Base-by-base conservation (phyloP, 225 moss, liverwort and hornwort species). In the Polytrichum commune region DNA sequence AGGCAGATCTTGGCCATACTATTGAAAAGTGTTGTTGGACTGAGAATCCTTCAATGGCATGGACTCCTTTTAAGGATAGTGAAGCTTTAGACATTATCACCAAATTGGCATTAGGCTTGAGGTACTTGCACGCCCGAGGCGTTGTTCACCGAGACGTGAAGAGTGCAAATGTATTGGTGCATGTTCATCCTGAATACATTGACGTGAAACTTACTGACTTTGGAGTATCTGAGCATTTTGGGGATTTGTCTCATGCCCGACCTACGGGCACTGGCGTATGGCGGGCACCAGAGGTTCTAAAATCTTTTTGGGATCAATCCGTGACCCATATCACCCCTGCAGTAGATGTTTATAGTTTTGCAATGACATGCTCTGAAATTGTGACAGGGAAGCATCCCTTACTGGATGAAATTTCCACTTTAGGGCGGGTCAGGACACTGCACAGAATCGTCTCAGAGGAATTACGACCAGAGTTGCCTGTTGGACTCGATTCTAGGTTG, bases 191-290 rank as follows among this genome's bases (percentile, higher is more conserved):
- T 60, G 72, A 68, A 29, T 57, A 65, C 4, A 72, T 73, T 29
- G 30, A 69, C 58, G 66, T 73, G 54, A 84, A 77, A 54, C 64
- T 74, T 46, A 55, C 54, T 27, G 83, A 72, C 71, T 83, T 74
- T 18, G 74, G 80, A n/a, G 3, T 22, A 1, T 71, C 68, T 5
- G 74, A 69, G 54, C 26, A 61, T 19, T 3, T 69, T 26, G 67
- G 25, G 30, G 22, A 4, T 55, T 29, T 29, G 5, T 29, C 29
- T 29, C 29, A 29, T 29, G 0, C 5, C 5, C 4, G 0, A 5
- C 29, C 5, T 29, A 29, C 29, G 0, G 76, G 72, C 35, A 72
- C 75, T 22, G 24, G 25, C 2, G 32, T 28, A 18, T 78, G 69
- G 78, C 23, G 25, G 60, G 69, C 78, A 23, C 65, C 62, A 27